Evolutionary conservation across 257 asterid genomes (phyloP).

Genomic region (Rehmannia glutinosa): DNA sequence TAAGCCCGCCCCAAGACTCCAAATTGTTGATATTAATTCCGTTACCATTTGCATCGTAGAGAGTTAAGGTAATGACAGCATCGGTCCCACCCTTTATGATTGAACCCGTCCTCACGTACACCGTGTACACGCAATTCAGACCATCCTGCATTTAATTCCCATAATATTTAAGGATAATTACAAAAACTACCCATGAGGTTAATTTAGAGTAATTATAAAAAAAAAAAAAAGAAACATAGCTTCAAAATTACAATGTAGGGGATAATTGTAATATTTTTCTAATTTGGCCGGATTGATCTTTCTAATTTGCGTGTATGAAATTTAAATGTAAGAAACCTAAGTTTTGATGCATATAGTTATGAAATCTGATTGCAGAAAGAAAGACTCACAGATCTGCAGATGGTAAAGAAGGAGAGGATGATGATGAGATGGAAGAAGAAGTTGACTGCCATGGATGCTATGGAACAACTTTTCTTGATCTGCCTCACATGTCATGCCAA

Average conservation of each 20-base stretch:
- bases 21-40: conserved; percentile 49
- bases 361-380: no score
- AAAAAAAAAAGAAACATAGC: no score
- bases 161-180: neutral
- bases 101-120: conserved; percentile 51
- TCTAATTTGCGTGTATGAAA: no score
- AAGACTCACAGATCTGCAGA: conserved; percentile 50
- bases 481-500: no score
- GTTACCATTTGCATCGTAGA: conserved; percentile 39
- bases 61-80: conserved; percentile 42
- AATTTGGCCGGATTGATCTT: no score
- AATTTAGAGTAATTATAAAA: no score
- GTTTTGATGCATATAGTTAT: no score
- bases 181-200: no score
- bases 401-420: conserved; percentile 44
- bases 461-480: no score
- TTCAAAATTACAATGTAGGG: no score
- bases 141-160: conserved; percentile 34
- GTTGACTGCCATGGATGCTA: conserved; percentile 41
- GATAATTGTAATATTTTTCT: no score
- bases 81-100: conserved; percentile 62
- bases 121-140: conserved; percentile 65
- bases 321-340: no score
- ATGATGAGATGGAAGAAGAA: conserved; percentile 39
- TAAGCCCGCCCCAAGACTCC: conserved; percentile 72